These are phyloP conservation scores for Deuterostichococcus epilithicus DNA, from an alignment of 139 green algal species.

Conservation along the genomic window DNA sequence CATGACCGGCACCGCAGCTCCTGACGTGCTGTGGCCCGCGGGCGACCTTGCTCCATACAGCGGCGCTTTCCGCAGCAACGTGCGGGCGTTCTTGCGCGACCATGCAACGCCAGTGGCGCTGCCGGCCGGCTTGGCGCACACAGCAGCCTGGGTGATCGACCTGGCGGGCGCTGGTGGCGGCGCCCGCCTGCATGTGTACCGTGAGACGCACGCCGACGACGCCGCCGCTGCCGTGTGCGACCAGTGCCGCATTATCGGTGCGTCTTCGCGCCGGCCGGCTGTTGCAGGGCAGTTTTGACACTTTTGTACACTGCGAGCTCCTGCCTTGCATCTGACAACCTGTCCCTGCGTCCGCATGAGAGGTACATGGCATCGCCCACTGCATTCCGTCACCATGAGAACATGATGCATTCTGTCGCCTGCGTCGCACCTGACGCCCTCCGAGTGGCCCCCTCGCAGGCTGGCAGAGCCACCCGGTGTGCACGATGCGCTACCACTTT, in stretches of 20 bases:
- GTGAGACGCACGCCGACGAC: constrained; percentile 19
- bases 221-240: constrained; percentile 54
- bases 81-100: constrained; percentile 9
- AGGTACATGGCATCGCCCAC: background rate
- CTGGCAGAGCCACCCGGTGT: constrained; percentile 87
- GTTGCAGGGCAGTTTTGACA: too few species aligned
- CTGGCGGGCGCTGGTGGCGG: constrained; percentile 9
- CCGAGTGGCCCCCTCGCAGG: constrained; percentile 38
- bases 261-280: too few species aligned
- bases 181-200: constrained; percentile 34
- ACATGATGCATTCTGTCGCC: too few species aligned
- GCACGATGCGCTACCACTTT: constrained; percentile 77
- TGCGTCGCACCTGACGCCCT: too few species aligned
- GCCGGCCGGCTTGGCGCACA: constrained; percentile 4
- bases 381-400: too few species aligned
- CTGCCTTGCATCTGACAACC: background rate
- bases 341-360: background rate
- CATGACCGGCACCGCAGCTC: background rate
- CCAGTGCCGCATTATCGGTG: constrained; percentile 82
- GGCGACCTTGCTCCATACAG: background rate
- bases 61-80: background rate
- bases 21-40: background rate
- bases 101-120: background rate
- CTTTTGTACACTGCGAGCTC: too few species aligned
- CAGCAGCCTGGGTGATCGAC: constrained; percentile 24